Conservation (phyloP, 208 protist genomes). For the Zelonia costaricensis region DNA sequence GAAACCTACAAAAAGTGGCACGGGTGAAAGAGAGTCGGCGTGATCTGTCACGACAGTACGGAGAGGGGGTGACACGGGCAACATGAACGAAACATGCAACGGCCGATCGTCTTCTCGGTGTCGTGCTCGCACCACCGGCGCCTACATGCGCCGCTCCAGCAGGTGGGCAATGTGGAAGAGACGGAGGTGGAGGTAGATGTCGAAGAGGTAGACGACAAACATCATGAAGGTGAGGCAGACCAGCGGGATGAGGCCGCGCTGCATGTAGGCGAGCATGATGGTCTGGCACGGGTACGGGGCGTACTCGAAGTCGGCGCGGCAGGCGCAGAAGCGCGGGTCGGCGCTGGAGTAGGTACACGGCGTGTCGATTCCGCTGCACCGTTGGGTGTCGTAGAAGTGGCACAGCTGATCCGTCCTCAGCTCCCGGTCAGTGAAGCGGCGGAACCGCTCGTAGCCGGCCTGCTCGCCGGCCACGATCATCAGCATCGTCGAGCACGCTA, state of each 20-base stretch:
- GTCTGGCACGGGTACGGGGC: constrained; percentile 7
- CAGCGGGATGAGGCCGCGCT: constrained; percentile 17
- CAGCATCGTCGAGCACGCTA: constrained; percentile 39
- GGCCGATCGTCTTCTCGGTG: not conserved
- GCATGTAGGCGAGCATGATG: constrained; percentile 5
- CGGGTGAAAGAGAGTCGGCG: too few relatives aligned
- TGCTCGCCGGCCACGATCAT: constrained; percentile 41
- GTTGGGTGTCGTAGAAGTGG: constrained; percentile 25
- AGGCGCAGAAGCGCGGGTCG: not conserved
- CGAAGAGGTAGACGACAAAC: constrained; percentile 17
- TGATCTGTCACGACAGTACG: too few relatives aligned
- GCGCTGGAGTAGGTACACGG: constrained; percentile 12
- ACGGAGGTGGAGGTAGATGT: constrained; percentile 22
- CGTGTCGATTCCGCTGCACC: constrained; percentile 47
- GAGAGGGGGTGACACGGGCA: not conserved
- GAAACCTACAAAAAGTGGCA: too few relatives aligned
- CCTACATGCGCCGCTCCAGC: constrained; percentile 18
- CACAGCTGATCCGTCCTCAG: not conserved
- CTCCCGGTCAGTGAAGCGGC: not conserved
- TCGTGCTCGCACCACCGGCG: not conserved
- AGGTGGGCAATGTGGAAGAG: constrained; percentile 27
- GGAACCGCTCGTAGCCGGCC: constrained; percentile 9
- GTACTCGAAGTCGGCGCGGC: not conserved
- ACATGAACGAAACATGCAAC: not conserved
- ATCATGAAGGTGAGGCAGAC: constrained; percentile 20